These are phyloP conservation scores for Diplodia corticola DNA, from an alignment of 2,329 filamentous ascomycete genomes.

Conservation along the genomic window DNA sequence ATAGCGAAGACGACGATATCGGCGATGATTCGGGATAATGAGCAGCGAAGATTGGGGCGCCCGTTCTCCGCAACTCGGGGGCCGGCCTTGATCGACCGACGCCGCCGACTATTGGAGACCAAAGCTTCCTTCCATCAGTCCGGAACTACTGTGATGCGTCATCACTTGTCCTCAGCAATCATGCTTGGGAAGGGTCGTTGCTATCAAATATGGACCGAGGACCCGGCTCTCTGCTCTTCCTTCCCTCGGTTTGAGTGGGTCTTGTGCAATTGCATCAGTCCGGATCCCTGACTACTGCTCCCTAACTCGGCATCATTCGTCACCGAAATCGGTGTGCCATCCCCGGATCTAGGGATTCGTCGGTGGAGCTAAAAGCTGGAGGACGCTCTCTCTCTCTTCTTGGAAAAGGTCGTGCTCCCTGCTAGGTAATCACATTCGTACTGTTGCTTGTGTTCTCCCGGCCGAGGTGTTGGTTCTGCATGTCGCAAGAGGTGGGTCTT, in stretches of 20 bases:
- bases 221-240: no score
- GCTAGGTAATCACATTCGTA: neutral
- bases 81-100: neutral
- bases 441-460: neutral
- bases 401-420: neutral
- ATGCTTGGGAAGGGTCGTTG: neutral
- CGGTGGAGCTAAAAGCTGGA: neutral
- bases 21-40: constrained; percentile 16
- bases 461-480: neutral
- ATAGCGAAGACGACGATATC: neutral
- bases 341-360: neutral
- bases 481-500: neutral
- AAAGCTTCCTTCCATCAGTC: constrained; percentile 9
- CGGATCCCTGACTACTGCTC: neutral
- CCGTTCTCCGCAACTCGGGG: neutral
- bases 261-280: neutral
- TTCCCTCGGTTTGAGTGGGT: neutral
- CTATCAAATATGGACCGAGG: constrained; percentile 11
- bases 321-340: neutral
- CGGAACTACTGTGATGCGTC: neutral
- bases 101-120: neutral
- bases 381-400: neutral
- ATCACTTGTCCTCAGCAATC: neutral
- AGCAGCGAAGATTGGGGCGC: neutral
- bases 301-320: neutral